Evolutionary conservation across 73 alveolate species (phyloP).

Genomic region (Loxodes magnus): DNA sequence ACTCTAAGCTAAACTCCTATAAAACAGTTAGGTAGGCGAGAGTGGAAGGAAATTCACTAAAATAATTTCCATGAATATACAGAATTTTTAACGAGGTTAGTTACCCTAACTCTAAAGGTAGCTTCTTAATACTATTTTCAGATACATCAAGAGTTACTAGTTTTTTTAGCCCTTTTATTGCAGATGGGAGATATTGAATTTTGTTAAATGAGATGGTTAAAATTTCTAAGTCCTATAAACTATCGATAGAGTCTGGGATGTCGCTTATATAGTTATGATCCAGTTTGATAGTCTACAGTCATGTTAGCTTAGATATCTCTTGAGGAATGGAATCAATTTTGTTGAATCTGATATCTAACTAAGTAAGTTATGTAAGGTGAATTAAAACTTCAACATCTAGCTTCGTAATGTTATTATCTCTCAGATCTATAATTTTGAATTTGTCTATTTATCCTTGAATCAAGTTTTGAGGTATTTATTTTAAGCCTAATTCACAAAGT

Average conservation of each 20-base stretch:
- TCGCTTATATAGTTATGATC: slow-evolving; percentile 16
- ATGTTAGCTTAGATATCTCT: slow-evolving; percentile 1
- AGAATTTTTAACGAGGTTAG: slow-evolving; percentile 20
- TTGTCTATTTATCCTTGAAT: neutral
- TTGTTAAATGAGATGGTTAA: slow-evolving; percentile 4
- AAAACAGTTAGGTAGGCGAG: slow-evolving; percentile 38
- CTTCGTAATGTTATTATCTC: slow-evolving; percentile 12
- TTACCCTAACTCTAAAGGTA: slow-evolving; percentile 32
- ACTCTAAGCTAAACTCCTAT: slow-evolving; percentile 60
- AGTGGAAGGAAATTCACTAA: slow-evolving; percentile 53
- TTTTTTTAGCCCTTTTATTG: neutral
- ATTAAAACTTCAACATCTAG: slow-evolving; percentile 10
- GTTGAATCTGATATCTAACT: slow-evolving; percentile 13
- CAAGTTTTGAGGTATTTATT: neutral
- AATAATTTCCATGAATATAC: slow-evolving; percentile 39
- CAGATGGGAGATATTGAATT: neutral
- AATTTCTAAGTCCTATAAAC: slow-evolving; percentile 4
- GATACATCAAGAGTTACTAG: slow-evolving; percentile 11
- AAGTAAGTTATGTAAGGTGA: slow-evolving; percentile 4
- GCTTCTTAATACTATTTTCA: slow-evolving; percentile 7
- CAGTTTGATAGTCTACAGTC: slow-evolving; percentile 5
- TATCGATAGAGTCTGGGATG: slow-evolving; percentile 5
- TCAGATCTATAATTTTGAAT: slow-evolving; percentile 8
- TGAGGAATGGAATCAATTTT: slow-evolving; percentile 4
- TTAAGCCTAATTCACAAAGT: slow-evolving; percentile 2